Evolutionary conservation across 345 rosid species (phyloP), one percentile per base, ranked within the genome.

Genomic region (Mercurialis annua): DNA sequence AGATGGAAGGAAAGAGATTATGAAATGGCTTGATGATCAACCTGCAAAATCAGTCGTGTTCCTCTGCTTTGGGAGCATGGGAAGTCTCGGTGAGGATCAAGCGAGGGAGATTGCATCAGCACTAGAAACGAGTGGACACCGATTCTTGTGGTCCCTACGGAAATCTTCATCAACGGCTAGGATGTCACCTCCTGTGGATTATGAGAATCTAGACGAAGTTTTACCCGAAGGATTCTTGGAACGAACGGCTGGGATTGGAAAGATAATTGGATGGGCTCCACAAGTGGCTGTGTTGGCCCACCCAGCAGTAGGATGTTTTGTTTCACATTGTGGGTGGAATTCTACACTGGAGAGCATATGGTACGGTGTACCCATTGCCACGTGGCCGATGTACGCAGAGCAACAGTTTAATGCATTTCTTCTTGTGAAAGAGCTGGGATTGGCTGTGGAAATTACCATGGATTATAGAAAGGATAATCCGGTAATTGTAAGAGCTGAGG

Each of bases 281-380:
- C 75, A 71, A 36, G 36, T 29, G 9, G 57, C 44, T 0, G 6
- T 71, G 0, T 2, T 71, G 24, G 51, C 50, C 6, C 75, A 71
- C 29, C 4, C 34, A 14, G 53, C 75, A 0, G 6, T 64, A 0
- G 65, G 53, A 56, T 59, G 65, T 0, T 71, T 71, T 40, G 59
- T 58, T 10, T 71, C 75, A 1, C 75, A 71, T 6, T 71, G 75
- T 24, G 75, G 75, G 3, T 69, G 73, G 73, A 69, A 69, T 29
- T 69, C 73, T 0, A 70, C 33, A 4, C 51, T 70, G 0, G 75
- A 72, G 20, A 72, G 75, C n/a, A 0, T 72, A 9, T 58, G 75
- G 60, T 72, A 33, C 16, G 70, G 70, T 1, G 66, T 72, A n/a
- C 66, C 70, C 2, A 23, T 72, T 15, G 71, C 66, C 27, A 21